Evolutionary conservation across 2,329 filamentous ascomycete genomes (phyloP).

Genomic region (Ciborinia camelliae): DNA sequence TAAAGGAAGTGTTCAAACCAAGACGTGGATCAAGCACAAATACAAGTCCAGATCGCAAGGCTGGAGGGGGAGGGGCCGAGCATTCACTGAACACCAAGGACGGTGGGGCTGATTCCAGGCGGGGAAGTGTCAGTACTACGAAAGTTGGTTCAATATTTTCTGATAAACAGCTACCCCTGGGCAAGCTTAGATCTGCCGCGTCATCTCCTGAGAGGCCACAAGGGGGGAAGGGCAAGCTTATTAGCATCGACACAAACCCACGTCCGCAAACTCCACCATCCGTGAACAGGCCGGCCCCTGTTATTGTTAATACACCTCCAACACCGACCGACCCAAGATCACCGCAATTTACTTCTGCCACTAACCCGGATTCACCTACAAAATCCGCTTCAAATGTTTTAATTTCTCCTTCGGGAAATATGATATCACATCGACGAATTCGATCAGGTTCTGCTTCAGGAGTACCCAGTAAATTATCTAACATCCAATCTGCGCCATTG

Average conservation of each 20-base stretch:
- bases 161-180: slow-evolving; percentile 29
- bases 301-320: slow-evolving; percentile 65
- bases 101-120: slow-evolving; percentile 26
- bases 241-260: slow-evolving; percentile 32
- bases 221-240: slow-evolving; percentile 28
- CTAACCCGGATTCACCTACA: slow-evolving; percentile 24
- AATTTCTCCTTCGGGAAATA: slow-evolving; percentile 62
- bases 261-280: slow-evolving; percentile 35
- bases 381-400: slow-evolving; percentile 48
- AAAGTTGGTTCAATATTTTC: slow-evolving; percentile 35
- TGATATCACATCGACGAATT: slow-evolving; percentile 68
- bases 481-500: slow-evolving; percentile 65
- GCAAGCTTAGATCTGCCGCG: slow-evolving; percentile 21
- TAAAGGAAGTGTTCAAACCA: slow-evolving; percentile 67
- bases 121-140: slow-evolving; percentile 33
- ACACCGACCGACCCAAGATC: slow-evolving; percentile 52
- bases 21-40: slow-evolving; percentile 41
- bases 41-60: slow-evolving; percentile 45
- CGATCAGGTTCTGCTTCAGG: slow-evolving; percentile 51
- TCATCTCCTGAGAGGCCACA: slow-evolving; percentile 34
- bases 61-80: slow-evolving; percentile 24
- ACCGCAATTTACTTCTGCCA: slow-evolving; percentile 33
- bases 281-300: slow-evolving; percentile 40
- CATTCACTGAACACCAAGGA: slow-evolving; percentile 25
- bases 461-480: slow-evolving; percentile 81